Conservation (phyloP, 2,329 filamentous ascomycete genomes). For the Trichoderma sp. region DNA sequence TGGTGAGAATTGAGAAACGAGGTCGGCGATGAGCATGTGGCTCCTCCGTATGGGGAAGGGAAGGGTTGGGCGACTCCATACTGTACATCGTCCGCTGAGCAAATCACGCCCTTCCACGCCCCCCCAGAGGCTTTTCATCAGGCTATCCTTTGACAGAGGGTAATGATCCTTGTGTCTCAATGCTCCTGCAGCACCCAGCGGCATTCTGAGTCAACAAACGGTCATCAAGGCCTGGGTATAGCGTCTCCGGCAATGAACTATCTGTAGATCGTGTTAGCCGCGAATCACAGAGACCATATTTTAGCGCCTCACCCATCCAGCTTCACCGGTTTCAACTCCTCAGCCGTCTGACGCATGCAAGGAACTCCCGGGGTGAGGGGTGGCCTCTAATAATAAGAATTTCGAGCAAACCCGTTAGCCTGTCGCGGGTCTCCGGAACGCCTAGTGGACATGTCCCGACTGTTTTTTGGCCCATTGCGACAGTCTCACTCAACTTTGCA, state of each 20-base stretch:
- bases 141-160: neutral
- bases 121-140: neutral
- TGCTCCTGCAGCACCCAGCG: neutral
- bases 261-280: conserved; percentile 15
- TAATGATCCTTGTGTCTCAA: neutral
- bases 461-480: neutral
- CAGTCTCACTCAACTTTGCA: neutral
- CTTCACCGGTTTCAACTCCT: conserved; percentile 13
- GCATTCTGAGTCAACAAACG: neutral
- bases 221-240: neutral
- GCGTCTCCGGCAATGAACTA: neutral
- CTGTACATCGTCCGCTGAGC: neutral
- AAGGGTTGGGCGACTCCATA: neutral
- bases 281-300: conserved; percentile 2
- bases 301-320: neutral
- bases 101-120: neutral
- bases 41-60: neutral
- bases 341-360: conserved; percentile 8
- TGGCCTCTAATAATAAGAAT: neutral
- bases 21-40: neutral
- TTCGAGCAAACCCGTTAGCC: neutral
- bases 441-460: neutral
- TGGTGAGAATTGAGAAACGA: neutral
- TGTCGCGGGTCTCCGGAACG: neutral
- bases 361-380: neutral